phyloP scores from a whole-genome alignment of 306 rosid genomes.

The Ormosia semicastrata region DNA sequence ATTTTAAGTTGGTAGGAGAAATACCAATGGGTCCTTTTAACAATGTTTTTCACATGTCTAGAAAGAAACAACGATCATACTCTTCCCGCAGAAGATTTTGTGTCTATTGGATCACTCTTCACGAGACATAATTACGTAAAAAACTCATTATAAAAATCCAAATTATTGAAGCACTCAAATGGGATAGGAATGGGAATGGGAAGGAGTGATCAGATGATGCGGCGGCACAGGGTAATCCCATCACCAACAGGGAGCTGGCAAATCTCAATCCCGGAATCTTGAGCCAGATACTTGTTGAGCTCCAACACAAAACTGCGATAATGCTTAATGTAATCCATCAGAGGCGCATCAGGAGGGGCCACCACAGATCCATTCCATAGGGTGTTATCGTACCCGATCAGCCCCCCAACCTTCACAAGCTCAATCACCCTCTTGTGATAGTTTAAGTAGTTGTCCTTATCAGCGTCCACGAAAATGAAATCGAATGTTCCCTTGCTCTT shows the following conservation, averaged over 20 bases:
- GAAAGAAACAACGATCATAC: not conserved
- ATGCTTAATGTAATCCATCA: constrained; percentile 47
- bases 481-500: constrained; percentile 59
- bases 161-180: not conserved
- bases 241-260: constrained; percentile 80
- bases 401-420: constrained; percentile 73
- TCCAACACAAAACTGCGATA: constrained; percentile 55
- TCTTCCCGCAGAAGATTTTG: not conserved
- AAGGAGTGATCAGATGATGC: constrained; percentile 35
- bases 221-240: constrained; percentile 85
- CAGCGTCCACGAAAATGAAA: constrained; percentile 84
- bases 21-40: not conserved
- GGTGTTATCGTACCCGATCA: constrained; percentile 88
- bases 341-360: constrained; percentile 67
- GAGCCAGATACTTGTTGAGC: constrained; percentile 72
- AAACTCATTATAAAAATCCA: not conserved
- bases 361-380: constrained; percentile 86
- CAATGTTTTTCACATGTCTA: not conserved
- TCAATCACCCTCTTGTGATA: constrained; percentile 80
- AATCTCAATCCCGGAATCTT: constrained; percentile 78
- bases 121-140: not conserved
- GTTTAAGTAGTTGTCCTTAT: constrained; percentile 82
- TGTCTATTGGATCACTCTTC: not conserved
- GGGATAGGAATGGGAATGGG: not conserved
- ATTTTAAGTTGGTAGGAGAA: not conserved